phyloP scores from a whole-genome alignment of 129 eudicot genomes.

The Saussurea involucrata region DNA sequence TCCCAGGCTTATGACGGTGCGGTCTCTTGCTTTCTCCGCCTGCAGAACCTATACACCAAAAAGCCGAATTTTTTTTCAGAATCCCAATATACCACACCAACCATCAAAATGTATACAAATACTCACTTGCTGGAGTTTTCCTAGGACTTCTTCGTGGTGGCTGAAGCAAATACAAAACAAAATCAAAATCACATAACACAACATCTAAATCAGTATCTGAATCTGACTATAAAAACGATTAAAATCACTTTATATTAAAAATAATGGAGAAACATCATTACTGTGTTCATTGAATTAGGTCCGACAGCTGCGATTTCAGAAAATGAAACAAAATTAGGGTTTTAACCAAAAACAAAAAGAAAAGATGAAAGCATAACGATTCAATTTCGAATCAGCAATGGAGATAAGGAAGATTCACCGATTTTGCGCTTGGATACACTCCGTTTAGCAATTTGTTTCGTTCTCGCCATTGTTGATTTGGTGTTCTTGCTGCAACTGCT shows the following conservation, averaged over 20 bases:
- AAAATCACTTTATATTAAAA: not conserved
- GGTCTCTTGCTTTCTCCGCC: constrained; percentile 20
- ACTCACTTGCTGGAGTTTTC: not conserved
- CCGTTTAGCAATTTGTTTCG: constrained; percentile 14
- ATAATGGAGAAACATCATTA: not conserved
- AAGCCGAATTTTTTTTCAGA: not conserved
- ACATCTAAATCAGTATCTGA: not conserved
- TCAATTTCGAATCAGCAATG: not conserved
- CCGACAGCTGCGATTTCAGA: not conserved
- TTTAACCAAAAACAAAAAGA: not conserved
- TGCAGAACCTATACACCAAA: not conserved
- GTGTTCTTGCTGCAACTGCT: not conserved
- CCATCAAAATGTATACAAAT: not conserved
- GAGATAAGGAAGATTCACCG: no score
- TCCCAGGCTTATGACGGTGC: constrained; percentile 45
- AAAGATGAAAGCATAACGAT: not conserved
- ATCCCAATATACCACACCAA: no score
- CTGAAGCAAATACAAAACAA: not conserved
- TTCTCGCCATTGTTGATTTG: constrained; percentile 12
- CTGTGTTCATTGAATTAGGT: not conserved
- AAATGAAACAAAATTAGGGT: not conserved
- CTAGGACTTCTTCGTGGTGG: not conserved
- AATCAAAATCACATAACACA: not conserved
- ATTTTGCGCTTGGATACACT: not conserved
- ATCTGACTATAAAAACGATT: not conserved